Percentiles rank a stretch among this genome's conserved stretches.
These are phyloP conservation scores for Quercus rubra DNA, from an alignment of 306 rosid genomes.

Conservation along the genomic window DNA sequence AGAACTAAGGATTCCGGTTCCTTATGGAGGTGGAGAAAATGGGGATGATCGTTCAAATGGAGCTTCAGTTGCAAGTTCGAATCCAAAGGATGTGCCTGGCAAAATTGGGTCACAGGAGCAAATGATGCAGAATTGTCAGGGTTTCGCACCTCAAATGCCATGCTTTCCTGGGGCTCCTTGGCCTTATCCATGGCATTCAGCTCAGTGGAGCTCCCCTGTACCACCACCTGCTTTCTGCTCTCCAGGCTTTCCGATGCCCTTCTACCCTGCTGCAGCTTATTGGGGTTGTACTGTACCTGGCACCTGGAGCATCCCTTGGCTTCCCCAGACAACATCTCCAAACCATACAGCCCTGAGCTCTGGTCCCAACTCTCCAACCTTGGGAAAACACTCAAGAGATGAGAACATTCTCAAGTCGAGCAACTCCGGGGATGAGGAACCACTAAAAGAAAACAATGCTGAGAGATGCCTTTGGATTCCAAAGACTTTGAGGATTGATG, in stretches of 20 bases:
- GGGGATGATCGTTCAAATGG: conserved; percentile 43
- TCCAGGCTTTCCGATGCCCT: conserved; percentile 51
- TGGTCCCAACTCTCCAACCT: conserved; percentile 37
- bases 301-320: conserved; percentile 47
- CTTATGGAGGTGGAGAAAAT: conserved; percentile 36
- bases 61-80: conserved; percentile 52
- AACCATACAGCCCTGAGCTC: conserved; percentile 32
- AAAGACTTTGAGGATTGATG: conserved; percentile 68
- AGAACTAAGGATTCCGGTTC: conserved; percentile 15
- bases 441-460: conserved; percentile 22
- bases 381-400: conserved; percentile 74
- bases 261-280: conserved; percentile 45
- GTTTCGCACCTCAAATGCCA: conserved; percentile 50
- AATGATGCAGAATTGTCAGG: conserved; percentile 23
- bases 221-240: conserved; percentile 55
- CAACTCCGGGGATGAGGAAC: conserved; percentile 33
- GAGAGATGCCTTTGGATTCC: conserved; percentile 54
- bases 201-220: conserved; percentile 47
- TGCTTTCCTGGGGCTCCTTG: conserved; percentile 48
- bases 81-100: conserved; percentile 39
- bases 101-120: conserved; percentile 38
- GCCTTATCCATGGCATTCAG: conserved; percentile 59
- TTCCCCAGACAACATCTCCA: conserved; percentile 39
- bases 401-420: conserved; percentile 29
- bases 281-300: conserved; percentile 61